A percentile compares a stretch with the other conserved stretches of the same genome.
phyloP scores from a whole-genome alignment of 805 yeast genomes.

The Saturnispora gosingensis region DNA sequence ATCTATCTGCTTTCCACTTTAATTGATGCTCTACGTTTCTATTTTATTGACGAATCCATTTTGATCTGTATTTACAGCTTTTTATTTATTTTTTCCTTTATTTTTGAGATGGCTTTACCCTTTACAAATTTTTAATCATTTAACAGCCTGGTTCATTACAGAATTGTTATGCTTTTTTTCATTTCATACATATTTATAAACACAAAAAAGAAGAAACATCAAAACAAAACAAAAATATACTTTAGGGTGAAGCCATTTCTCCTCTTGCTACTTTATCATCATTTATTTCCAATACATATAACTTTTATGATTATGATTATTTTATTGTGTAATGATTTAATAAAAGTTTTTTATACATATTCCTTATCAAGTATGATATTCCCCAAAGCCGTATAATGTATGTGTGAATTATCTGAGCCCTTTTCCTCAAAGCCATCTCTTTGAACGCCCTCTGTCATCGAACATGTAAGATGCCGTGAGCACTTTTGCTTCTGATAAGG shows the following conservation, averaged over 20 bases:
- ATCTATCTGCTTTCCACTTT: constrained; percentile 6
- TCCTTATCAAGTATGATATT: not conserved
- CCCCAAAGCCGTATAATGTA: not conserved
- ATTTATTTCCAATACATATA: not conserved
- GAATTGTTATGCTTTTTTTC: not conserved
- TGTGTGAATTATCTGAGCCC: too few relatives aligned
- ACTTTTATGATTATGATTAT: not conserved
- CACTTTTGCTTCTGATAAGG: not conserved
- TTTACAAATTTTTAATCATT: not conserved
- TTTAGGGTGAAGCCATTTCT: not conserved
- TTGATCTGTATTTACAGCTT: not conserved
- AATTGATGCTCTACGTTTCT: constrained; percentile 5
- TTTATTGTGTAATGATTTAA: not conserved
- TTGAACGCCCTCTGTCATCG: too few relatives aligned
- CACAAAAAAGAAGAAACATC: not conserved
- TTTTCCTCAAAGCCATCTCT: too few relatives aligned
- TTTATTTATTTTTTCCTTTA: not conserved
- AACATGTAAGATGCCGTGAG: not conserved
- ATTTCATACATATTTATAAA: not conserved
- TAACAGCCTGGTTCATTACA: not conserved
- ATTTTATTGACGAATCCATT: constrained; percentile 4
- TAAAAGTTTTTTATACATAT: not conserved
- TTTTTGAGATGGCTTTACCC: not conserved
- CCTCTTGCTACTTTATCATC: not conserved
- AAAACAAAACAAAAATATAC: not conserved